These are phyloP conservation scores for Akanthomyces uredinophilus DNA, from an alignment of 2,329 filamentous ascomycete species.

Conservation along the genomic window DNA sequence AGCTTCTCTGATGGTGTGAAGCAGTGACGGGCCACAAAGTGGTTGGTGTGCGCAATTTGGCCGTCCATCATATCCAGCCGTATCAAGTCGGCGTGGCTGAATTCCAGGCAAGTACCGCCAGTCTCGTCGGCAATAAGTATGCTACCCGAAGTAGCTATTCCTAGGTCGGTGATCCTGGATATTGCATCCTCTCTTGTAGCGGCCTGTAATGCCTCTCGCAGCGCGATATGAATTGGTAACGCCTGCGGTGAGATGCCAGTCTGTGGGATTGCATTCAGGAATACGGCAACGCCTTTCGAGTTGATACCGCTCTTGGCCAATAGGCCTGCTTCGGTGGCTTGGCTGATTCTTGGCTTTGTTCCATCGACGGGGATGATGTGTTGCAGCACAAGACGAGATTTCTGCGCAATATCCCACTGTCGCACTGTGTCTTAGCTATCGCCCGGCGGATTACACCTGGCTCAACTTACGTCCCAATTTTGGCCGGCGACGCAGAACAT, in stretches of 20 bases:
- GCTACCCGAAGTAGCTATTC: neutral
- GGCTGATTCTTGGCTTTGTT: neutral
- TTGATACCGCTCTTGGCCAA: constrained; percentile 4
- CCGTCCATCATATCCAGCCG: neutral
- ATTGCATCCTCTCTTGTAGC: too few relatives aligned
- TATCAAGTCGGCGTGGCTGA: neutral
- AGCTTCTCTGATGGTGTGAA: neutral
- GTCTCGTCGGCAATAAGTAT: constrained; percentile 7
- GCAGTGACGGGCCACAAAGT: neutral
- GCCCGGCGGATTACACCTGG: too few relatives aligned
- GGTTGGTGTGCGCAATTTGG: constrained; percentile 4
- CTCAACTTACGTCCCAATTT: constrained; percentile 9
- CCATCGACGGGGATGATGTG: neutral
- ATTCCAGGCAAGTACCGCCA: neutral
- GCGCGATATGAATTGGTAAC: neutral
- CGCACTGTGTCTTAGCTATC: neutral
- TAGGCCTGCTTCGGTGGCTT: constrained; percentile 1
- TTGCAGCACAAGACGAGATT: neutral
- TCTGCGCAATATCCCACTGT: neutral
- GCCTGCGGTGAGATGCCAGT: constrained; percentile 20
- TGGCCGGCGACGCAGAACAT: constrained; percentile 1
- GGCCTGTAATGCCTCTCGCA: neutral
- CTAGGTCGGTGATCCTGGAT: too few relatives aligned
- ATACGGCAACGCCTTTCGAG: constrained; percentile 23
- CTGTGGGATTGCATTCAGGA: constrained; percentile 25